These are phyloP conservation scores for Geosiphon pyriformis DNA, from an alignment of 192 early-diverging fungal species.

Conservation along the genomic window DNA sequence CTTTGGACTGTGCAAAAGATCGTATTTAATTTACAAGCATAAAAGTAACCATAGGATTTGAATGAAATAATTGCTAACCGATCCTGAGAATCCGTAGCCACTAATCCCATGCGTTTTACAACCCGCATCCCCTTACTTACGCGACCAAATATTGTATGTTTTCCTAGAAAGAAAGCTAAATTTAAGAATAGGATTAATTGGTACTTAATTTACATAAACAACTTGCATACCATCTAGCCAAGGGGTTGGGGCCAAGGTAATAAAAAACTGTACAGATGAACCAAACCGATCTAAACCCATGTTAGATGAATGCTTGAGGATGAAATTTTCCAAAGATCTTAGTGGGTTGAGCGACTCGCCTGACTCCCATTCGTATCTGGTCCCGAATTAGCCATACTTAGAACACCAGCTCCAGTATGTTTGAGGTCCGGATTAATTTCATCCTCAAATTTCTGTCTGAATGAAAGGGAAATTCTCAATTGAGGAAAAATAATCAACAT, in stretches of 20 bases:
- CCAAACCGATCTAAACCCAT: neutral
- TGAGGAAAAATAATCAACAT: conserved; percentile 7
- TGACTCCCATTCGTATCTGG: conserved; percentile 62
- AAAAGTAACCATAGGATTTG: neutral
- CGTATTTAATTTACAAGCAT: neutral
- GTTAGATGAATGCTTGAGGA: neutral
- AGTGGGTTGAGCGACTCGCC: conserved; percentile 27
- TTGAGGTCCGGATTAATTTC: conserved; percentile 72
- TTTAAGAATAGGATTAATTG: too few species aligned
- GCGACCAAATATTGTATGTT: conserved; percentile 88
- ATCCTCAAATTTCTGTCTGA: conserved; percentile 76
- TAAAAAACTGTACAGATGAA: conserved; percentile 66
- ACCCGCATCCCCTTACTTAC: conserved; percentile 75
- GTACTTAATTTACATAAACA: too few species aligned
- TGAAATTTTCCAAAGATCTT: too few species aligned
- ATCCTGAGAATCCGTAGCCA: conserved; percentile 52
- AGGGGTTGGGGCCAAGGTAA: conserved; percentile 84
- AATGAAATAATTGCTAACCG: conserved; percentile 28
- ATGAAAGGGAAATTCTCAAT: neutral
- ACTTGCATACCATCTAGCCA: conserved; percentile 67
- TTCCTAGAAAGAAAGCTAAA: too few species aligned
- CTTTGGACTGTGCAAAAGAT: conserved; percentile 29
- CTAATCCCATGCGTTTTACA: conserved; percentile 74
- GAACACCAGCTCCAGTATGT: conserved; percentile 84
- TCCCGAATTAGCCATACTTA: conserved; percentile 85